Conservation (phyloP, 305 asterid genomes). For the Fraxinus baroniana region DNA sequence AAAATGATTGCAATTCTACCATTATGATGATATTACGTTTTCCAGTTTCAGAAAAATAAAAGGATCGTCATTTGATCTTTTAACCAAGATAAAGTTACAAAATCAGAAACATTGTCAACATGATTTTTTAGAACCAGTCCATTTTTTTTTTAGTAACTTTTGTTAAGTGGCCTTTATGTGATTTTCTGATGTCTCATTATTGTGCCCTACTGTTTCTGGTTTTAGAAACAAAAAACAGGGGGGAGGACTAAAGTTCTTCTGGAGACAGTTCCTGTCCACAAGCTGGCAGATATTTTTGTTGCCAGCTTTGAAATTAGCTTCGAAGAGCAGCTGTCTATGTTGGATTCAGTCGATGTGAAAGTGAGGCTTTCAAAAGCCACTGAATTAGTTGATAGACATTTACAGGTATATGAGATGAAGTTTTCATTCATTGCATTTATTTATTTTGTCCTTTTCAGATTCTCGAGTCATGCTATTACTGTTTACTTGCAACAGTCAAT, state of each 20-base stretch:
- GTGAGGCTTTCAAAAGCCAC: conserved; percentile 93
- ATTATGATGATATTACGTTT: neutral
- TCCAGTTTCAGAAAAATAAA: neutral
- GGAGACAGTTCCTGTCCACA: conserved; percentile 97
- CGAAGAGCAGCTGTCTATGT: conserved; percentile 92
- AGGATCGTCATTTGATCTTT: neutral
- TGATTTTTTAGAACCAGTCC: neutral
- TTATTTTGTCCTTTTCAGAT: conserved; percentile 23
- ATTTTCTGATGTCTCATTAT: neutral
- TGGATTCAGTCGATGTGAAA: conserved; percentile 96
- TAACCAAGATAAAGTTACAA: neutral
- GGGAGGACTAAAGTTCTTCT: conserved; percentile 92
- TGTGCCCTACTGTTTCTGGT: conserved; percentile 15
- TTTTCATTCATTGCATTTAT: conserved; percentile 13
- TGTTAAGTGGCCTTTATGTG: neutral
- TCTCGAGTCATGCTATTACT: conserved; percentile 20
- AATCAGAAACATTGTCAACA: neutral
- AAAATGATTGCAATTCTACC: neutral
- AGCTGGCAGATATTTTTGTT: conserved; percentile 96
- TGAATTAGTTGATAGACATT: conserved; percentile 93
- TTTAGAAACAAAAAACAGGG: conserved; percentile 94
- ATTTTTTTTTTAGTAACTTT: conserved; percentile 1
- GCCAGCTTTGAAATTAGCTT: conserved; percentile 99
- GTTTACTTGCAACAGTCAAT: conserved; percentile 65
- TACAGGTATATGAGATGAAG: conserved; percentile 53